Percentiles rank a stretch among this genome's conserved stretches.
These are phyloP conservation scores for Chalciporus chontae DNA, from an alignment of 768 basidiomycete species.

Conservation along the genomic window DNA sequence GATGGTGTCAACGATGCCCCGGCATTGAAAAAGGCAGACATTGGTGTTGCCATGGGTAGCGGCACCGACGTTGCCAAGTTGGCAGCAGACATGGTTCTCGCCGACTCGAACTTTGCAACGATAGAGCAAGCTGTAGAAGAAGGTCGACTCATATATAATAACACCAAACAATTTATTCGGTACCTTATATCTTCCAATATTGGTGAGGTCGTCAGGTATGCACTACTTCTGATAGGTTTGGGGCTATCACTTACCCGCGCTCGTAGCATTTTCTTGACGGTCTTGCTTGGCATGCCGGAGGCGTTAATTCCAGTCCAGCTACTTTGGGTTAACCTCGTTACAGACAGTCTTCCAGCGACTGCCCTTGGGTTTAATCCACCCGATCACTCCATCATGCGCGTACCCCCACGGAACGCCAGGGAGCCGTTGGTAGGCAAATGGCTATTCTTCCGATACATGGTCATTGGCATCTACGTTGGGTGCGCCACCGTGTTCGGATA, in stretches of 20 bases:
- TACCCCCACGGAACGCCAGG: conserved; percentile 84
- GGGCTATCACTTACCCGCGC: not conserved
- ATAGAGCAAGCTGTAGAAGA: conserved; percentile 98
- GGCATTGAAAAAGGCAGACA: conserved; percentile 94
- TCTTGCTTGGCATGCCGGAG: conserved; percentile 98
- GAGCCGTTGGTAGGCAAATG: conserved; percentile 91
- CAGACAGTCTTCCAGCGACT: conserved; percentile 93
- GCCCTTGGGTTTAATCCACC: conserved; percentile 98
- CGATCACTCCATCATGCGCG: conserved; percentile 95
- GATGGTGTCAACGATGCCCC: conserved; percentile 99
- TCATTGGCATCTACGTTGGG: conserved; percentile 92
- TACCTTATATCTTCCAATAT: conserved; percentile 99
- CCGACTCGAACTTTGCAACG: conserved; percentile 96
- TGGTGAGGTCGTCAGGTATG: conserved; percentile 84
- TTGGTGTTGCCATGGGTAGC: conserved; percentile 98
- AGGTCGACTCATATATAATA: conserved; percentile 96
- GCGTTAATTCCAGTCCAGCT: conserved; percentile 97
- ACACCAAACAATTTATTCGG: conserved; percentile 99
- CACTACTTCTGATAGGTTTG: not conserved
- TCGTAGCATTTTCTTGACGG: conserved; percentile 89
- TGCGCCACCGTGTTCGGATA: conserved; percentile 95
- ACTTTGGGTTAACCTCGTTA: conserved; percentile 97
- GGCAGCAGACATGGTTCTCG: conserved; percentile 97
- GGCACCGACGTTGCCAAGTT: conserved; percentile 98
- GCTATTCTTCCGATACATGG: conserved; percentile 95